Base-by-base conservation (phyloP, 371 early-diverging fungal genomes). In the Agmasoma carcini region DNA sequence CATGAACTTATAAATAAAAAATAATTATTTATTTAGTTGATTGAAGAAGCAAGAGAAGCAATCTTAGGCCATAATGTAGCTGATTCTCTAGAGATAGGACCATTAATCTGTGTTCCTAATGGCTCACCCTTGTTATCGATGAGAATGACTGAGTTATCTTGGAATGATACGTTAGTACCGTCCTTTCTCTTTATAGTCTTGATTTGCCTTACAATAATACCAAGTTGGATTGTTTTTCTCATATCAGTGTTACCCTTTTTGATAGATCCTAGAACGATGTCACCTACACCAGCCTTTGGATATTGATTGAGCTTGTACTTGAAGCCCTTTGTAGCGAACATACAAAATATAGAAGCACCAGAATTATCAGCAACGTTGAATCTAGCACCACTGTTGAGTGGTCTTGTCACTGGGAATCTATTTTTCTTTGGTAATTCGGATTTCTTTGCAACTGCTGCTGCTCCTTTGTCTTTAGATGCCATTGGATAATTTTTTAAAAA, bases 191-290 rank as follows among this genome's bases (percentile, higher is more conserved):
- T 86, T 92, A 93, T 93, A 51, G 88, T 82, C 84, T 94, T 93
- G 75, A 94, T 86, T 81, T 98, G 99, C 72, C 99, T 90, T 61
- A 96, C 83, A 69, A 96, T 84, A 74, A 98, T 91, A 64, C 92
- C 95, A 70, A 91, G 89, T 83, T 88, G 85, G 67, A 98, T 86
- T 83, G 96, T 98, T 86, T 98, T 98, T 78, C 95, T 81, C 77
- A 96, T 81, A 75, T 98, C 97, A 59, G 97, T 95, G 84, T 95
- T 95, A 73, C 99, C 99, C 87, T 98, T 98, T 83, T 93, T 91
- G 78, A 94, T 95, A 61, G 96, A 88, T 66, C 90, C 89, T 63
- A 95, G 82, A 59, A 96, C 82, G 86, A 98, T 90, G 82, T 98
- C 99, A 77, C 99, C 99, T 61, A 87, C 87, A 79, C 91, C 90